phyloP scores from a whole-genome alignment of 306 rosid species.

The Sicyos baderoa region DNA sequence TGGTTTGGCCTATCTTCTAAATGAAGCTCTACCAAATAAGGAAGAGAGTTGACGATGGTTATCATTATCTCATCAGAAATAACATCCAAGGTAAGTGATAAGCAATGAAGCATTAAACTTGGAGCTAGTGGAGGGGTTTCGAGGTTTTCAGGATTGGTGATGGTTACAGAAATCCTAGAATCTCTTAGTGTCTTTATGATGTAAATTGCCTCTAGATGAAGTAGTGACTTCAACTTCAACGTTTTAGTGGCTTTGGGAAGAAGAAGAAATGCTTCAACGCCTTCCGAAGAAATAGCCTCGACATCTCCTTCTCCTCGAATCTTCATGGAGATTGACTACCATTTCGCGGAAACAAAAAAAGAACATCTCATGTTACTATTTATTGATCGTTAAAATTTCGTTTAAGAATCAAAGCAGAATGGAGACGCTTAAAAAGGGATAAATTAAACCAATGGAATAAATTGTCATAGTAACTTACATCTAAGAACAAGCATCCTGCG shows the following conservation, averaged over 20 bases:
- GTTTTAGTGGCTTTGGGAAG: constrained; percentile 20
- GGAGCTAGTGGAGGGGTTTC: neutral
- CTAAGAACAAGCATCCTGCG: constrained; percentile 22
- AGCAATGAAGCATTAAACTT: constrained; percentile 21
- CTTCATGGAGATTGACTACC: constrained; percentile 24
- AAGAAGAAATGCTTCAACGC: constrained; percentile 19
- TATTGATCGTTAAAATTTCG: neutral
- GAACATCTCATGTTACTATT: neutral
- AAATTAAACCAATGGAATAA: neutral
- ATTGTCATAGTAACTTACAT: constrained; percentile 15
- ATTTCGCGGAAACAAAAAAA: neutral
- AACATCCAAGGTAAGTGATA: constrained; percentile 27
- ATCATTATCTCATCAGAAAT: constrained; percentile 23
- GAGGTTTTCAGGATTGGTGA: neutral
- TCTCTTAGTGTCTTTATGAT: constrained; percentile 16
- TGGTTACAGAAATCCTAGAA: constrained; percentile 6
- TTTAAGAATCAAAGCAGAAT: constrained; percentile 6
- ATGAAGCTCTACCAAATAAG: constrained; percentile 29
- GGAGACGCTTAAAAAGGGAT: neutral
- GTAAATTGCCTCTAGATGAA: constrained; percentile 14
- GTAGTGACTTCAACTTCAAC: constrained; percentile 28
- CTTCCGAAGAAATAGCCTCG: constrained; percentile 2
- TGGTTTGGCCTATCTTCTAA: constrained; percentile 26
- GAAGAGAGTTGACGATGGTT: constrained; percentile 11
- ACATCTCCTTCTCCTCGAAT: constrained; percentile 25